Base-by-base conservation (phyloP, 1,284 basidiomycete species). In the Kwoniella shivajii region DNA sequence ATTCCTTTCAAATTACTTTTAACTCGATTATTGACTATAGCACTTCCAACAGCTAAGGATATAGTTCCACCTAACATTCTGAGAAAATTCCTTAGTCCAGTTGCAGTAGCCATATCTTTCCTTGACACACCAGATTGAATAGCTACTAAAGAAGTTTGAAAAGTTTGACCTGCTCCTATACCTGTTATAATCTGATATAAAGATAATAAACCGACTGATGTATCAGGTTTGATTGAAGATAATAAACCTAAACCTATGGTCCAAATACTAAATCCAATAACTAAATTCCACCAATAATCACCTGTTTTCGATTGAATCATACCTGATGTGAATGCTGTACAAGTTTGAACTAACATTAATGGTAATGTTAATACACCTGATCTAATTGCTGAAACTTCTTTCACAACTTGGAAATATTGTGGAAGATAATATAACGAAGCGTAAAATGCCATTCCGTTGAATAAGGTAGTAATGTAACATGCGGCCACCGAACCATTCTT, bases 341-440 rank as follows among this genome's bases (percentile, higher is more conserved):
- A 64, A 30, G 86, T 85, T 68, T 88, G 86, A 11, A 83, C 82
- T 18, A 87, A 77, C 20, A 88, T 80, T 18, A 88, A 77, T 0
- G 87, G 86, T 4, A 89, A 81, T 4, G 88, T 79, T 56, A 87
- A 83, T 4, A 86, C 78, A 2, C 86, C 87, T 6, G 80, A 80
- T 20, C 82, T 82, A 36, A 88, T 83, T 0, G 87, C 84, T 6
- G 82, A 81, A 60, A 82, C 86, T 2, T 84, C 85, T 18, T 86
- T 77, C 2, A 84, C 86, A 3, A 88, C 83, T 74, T 90, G 88
- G 71, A 88, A 87, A 71, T 84, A 90, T 60, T 88, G 86, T 0
- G 88, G 88, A 0, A 89, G 81, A 65, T 88, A 78, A 54, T 77
- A 79, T 3, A 77, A 60, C 5, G 68, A 63, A 4, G 61, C 63